These are phyloP conservation scores for Leptographium lundbergii DNA, from an alignment of 2,329 filamentous ascomycete species.

Conservation along the genomic window DNA sequence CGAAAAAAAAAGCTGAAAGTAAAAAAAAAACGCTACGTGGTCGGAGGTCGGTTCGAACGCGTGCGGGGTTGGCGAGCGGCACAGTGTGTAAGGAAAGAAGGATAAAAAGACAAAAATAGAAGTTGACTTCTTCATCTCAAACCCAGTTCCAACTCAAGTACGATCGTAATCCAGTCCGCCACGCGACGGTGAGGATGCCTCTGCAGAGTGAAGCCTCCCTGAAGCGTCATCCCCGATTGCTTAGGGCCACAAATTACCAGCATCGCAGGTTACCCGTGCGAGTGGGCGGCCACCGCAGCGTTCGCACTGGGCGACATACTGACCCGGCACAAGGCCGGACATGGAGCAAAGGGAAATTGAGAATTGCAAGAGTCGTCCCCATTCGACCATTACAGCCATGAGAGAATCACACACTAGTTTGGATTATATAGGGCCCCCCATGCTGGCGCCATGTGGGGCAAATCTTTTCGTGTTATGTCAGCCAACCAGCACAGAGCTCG, in stretches of 20 bases:
- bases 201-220: slow-evolving; percentile 64
- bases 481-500: neutral
- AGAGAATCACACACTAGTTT: neutral
- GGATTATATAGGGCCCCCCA: slow-evolving; percentile 2
- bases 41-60: neutral
- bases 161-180: slow-evolving; percentile 57
- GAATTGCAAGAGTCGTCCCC: slow-evolving; percentile 29
- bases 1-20: neutral
- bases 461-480: neutral
- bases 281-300: slow-evolving; percentile 53
- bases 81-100: neutral
- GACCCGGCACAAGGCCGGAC: slow-evolving; percentile 33
- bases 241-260: slow-evolving; percentile 43
- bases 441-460: neutral
- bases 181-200: slow-evolving; percentile 57
- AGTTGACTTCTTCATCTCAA: slow-evolving; percentile 42
- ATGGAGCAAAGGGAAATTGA: slow-evolving; percentile 34
- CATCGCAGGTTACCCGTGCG: slow-evolving; percentile 55
- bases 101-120: slow-evolving; percentile 16
- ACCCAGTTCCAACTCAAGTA: slow-evolving; percentile 42
- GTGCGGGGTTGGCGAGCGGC: neutral
- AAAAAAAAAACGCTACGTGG: no score
- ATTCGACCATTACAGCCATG: slow-evolving; percentile 14
- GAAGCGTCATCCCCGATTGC: slow-evolving; percentile 55
- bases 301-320: slow-evolving; percentile 54